These are phyloP conservation scores for Arthrobotrys pseudoclavata DNA, from an alignment of 2,329 filamentous ascomycete genomes.

Conservation along the genomic window DNA sequence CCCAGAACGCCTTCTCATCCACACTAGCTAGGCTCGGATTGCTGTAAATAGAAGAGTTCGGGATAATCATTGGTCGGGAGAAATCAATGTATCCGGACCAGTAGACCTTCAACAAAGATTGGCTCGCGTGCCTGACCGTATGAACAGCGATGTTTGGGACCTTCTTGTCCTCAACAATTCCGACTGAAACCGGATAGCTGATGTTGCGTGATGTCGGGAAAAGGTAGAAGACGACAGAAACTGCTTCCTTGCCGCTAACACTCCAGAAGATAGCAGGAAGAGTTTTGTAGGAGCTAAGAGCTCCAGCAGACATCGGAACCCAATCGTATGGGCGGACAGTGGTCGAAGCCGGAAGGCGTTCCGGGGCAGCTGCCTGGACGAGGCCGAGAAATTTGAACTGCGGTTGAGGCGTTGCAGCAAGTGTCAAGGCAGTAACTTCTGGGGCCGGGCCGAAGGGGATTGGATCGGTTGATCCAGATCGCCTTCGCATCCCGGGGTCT, in stretches of 20 bases:
- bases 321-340: constrained; percentile 34
- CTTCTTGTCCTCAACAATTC: constrained; percentile 29
- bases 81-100: constrained; percentile 52
- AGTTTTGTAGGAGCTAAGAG: neutral
- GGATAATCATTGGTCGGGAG: constrained; percentile 48
- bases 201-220: constrained; percentile 31
- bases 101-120: constrained; percentile 17
- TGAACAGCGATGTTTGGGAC: constrained; percentile 31
- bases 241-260: constrained; percentile 26
- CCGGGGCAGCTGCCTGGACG: constrained; percentile 17
- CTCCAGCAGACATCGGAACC: constrained; percentile 28
- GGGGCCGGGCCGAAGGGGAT: constrained; percentile 29
- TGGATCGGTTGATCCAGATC: constrained; percentile 10
- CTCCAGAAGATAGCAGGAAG: constrained; percentile 45
- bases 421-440: neutral
- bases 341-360: constrained; percentile 13
- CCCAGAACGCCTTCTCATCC: constrained; percentile 40
- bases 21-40: neutral
- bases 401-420: constrained; percentile 12
- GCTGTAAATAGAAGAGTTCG: constrained; percentile 18
- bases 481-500: neutral
- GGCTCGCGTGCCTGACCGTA: constrained; percentile 8
- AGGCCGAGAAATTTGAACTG: constrained; percentile 32
- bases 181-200: constrained; percentile 32
- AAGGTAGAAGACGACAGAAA: constrained; percentile 37